Conservation (phyloP, 768 basidiomycete genomes). For the Chalciporus chontae region DNA sequence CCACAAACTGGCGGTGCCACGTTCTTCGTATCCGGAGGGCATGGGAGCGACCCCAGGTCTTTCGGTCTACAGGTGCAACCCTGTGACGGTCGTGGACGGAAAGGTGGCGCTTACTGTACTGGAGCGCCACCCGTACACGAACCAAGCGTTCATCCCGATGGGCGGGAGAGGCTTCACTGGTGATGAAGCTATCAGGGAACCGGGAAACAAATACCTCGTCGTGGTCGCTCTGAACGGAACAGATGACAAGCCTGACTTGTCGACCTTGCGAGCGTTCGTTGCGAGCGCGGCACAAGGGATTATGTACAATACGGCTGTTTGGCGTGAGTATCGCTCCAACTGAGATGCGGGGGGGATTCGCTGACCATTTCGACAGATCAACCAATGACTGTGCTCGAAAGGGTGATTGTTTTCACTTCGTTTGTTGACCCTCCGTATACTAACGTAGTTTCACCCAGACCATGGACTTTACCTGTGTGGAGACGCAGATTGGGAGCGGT, state of each 20-base stretch:
- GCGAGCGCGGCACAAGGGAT: slow-evolving; percentile 82
- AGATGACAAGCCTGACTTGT: slow-evolving; percentile 75
- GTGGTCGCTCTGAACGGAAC: slow-evolving; percentile 79
- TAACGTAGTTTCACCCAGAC: slow-evolving; percentile 36
- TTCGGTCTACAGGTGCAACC: slow-evolving; percentile 82
- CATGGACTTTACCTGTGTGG: slow-evolving; percentile 85
- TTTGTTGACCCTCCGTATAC: slow-evolving; percentile 17
- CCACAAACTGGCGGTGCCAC: slow-evolving; percentile 80
- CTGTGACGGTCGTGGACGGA: slow-evolving; percentile 41
- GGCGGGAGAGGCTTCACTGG: slow-evolving; percentile 48
- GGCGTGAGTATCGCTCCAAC: slow-evolving; percentile 68
- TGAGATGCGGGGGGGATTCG: neutral
- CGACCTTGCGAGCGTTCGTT: slow-evolving; percentile 75
- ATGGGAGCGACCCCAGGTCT: slow-evolving; percentile 61
- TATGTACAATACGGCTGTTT: slow-evolving; percentile 76
- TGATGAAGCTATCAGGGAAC: slow-evolving; percentile 44
- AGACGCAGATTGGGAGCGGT: slow-evolving; percentile 88
- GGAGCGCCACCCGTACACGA: slow-evolving; percentile 87
- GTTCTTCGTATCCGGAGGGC: slow-evolving; percentile 59
- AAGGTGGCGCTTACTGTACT: slow-evolving; percentile 63
- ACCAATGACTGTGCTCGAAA: slow-evolving; percentile 81
- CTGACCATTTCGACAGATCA: slow-evolving; percentile 58
- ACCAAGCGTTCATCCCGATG: slow-evolving; percentile 95
- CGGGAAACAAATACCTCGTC: slow-evolving; percentile 67
- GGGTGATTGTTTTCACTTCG: slow-evolving; percentile 39